Base-by-base conservation (phyloP, 2,329 filamentous ascomycete genomes). In the Ophiostoma sp. region DNA sequence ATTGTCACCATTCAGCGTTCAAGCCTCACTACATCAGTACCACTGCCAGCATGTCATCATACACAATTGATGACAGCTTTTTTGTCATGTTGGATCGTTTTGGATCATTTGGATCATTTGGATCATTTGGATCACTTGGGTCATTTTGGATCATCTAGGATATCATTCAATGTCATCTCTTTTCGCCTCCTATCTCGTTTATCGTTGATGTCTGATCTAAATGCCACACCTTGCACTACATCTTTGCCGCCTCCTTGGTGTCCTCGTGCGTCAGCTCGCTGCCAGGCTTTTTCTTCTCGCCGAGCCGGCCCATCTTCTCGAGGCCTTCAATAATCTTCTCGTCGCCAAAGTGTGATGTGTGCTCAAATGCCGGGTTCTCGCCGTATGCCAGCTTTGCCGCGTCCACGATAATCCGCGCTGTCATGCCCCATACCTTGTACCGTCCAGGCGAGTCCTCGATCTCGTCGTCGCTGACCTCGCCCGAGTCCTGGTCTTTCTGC, bases 351-450 rank as follows among this genome's bases (percentile, higher is more conserved):
- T 82, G 79, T 3, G 76, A 75, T 69, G 87, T 87, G 73, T 87
- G 84, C 81, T 96, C 92, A 78, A 97, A 96, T 77, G 93, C 90
- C 4, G 94, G 94, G 77, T 92, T 87, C 80, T 90, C 86, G 1
- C 81, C 90, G 78, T 95, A 98, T 27, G 94, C 94, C 23, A 96
- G 85, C 73, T 92, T 84, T 44, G 94, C 94, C 4, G 91, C 90
- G 80, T 98, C 94, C 5, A 97, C 92, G 69, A 97, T 79, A 69
- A 98, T 94, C 68, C 93, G 84, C 2, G 93, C 94, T 69, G 94
- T 98, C 92, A 98, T 94, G 20, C 94, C 94, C 86, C 94, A 97
- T 4, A 98, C 93, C 74, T 91, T 89, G 80, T 95, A 97, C 52
- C 90, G 83, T 2, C 82, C 82, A 4, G 79, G 77, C 13, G 79